Percentiles rank a stretch among this genome's conserved stretches.
Conservation (phyloP, 352 stramenopile genomes). For the Pythium phragmiticola region DNA sequence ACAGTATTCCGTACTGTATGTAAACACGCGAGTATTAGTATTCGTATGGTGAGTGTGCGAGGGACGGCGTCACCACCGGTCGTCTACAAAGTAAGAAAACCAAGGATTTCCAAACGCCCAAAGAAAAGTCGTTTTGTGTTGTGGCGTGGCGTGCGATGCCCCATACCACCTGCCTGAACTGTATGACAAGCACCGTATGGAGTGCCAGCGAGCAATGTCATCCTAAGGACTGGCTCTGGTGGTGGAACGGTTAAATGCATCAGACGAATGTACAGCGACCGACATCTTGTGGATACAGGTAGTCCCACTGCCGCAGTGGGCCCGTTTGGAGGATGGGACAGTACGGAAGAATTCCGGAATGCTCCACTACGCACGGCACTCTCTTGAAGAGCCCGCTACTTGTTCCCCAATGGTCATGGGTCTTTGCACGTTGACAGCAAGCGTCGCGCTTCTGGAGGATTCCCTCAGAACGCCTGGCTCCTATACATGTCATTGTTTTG, state of each 20-base stretch:
- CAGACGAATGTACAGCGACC: too few relatives aligned
- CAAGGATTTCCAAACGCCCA: too few relatives aligned
- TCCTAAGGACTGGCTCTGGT: too few relatives aligned
- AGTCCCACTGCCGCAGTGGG: neutral
- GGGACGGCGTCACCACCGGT: too few relatives aligned
- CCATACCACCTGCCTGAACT: too few relatives aligned
- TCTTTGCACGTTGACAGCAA: neutral
- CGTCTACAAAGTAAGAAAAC: too few relatives aligned
- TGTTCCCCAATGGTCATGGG: neutral
- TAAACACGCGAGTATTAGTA: neutral
- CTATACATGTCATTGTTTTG: neutral
- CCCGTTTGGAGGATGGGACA: neutral
- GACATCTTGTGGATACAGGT: neutral
- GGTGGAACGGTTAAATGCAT: too few relatives aligned
- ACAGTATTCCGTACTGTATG: neutral
- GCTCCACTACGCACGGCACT: neutral
- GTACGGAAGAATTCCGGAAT: neutral
- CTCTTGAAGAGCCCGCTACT: neutral
- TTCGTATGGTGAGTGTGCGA: neutral
- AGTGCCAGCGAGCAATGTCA: too few relatives aligned
- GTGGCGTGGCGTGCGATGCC: too few relatives aligned
- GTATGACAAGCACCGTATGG: too few relatives aligned
- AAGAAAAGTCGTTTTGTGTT: too few relatives aligned
- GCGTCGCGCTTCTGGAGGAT: neutral
- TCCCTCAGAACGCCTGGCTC: neutral